A percentile compares a stretch with the other conserved stretches of the same genome.
Evolutionary conservation across 495 filamentous ascomycete genomes (phyloP).

Genomic region (Xylaria intraflava): DNA sequence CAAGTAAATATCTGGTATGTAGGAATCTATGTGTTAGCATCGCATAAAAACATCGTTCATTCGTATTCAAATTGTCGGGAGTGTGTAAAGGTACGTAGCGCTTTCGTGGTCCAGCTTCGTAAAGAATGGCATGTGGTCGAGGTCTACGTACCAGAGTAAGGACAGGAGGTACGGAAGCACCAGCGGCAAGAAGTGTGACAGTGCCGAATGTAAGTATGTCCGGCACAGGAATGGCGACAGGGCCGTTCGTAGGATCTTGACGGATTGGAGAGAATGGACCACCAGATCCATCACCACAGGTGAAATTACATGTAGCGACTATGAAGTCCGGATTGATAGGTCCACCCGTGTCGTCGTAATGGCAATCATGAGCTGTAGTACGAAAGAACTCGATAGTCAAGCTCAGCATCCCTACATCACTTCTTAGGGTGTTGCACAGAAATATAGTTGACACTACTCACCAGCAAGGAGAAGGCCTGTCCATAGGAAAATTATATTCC

Average conservation of each 20-base stretch:
- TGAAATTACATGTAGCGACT: constrained; percentile 32
- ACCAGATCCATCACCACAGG: constrained; percentile 33
- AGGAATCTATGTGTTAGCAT: neutral
- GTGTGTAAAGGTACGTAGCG: neutral
- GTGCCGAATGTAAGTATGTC: constrained; percentile 44
- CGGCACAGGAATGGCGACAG: constrained; percentile 51
- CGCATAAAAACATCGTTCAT: neutral
- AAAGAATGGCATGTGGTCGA: neutral
- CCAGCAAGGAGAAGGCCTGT: constrained; percentile 50
- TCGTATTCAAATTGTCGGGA: neutral
- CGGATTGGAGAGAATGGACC: constrained; percentile 48
- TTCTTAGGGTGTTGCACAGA: constrained; percentile 5
- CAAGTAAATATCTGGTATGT: constrained; percentile 39
- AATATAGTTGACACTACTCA: constrained; percentile 16
- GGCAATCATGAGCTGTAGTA: constrained; percentile 31
- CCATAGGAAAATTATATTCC: constrained; percentile 58
- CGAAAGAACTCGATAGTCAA: constrained; percentile 56
- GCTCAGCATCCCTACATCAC: constrained; percentile 42
- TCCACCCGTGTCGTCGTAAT: constrained; percentile 24
- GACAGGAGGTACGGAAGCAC: constrained; percentile 53
- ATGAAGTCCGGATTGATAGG: constrained; percentile 29
- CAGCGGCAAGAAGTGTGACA: constrained; percentile 49
- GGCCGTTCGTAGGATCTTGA: constrained; percentile 42
- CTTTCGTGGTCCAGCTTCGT: neutral
- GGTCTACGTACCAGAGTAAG: constrained; percentile 34